phyloP scores from a whole-genome alignment of 2,329 filamentous ascomycete species.

The Exophiala bonariae region DNA sequence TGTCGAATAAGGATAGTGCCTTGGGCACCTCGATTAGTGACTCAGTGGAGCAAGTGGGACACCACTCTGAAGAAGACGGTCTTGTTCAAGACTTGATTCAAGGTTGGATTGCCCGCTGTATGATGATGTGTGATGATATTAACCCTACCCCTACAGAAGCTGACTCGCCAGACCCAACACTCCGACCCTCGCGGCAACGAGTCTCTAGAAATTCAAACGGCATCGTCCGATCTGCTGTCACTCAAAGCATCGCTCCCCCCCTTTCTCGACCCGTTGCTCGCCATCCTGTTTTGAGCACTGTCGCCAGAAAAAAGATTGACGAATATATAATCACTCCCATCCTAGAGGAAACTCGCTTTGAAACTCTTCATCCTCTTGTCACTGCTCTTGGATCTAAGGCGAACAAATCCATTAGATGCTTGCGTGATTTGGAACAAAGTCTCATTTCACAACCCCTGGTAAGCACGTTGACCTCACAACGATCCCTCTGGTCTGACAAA shows the following conservation, averaged over 20 bases:
- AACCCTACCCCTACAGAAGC: slow-evolving; percentile 25
- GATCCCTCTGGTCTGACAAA: slow-evolving; percentile 67
- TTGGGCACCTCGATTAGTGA: slow-evolving; percentile 22
- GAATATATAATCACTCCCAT: slow-evolving; percentile 78
- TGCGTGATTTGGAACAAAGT: slow-evolving; percentile 92
- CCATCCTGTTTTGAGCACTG: slow-evolving; percentile 64
- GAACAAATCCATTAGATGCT: slow-evolving; percentile 81
- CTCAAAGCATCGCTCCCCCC: slow-evolving; percentile 56
- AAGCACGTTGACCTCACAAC: slow-evolving; percentile 59
- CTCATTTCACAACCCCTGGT: slow-evolving; percentile 88
- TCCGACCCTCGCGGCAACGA: slow-evolving; percentile 14
- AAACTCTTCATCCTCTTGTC: slow-evolving; percentile 78
- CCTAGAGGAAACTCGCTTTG: slow-evolving; percentile 68
- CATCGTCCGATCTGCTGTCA: slow-evolving; percentile 52
- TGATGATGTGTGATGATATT: slow-evolving; percentile 28
- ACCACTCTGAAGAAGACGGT: slow-evolving; percentile 29
- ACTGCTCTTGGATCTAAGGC: slow-evolving; percentile 68
- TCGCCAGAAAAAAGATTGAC: slow-evolving; percentile 75
- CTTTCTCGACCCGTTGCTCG: slow-evolving; percentile 46
- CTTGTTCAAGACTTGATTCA: slow-evolving; percentile 26
- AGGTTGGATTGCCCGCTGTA: slow-evolving; percentile 30
- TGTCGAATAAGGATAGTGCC: slow-evolving; percentile 30
- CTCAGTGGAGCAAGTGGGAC: slow-evolving; percentile 28
- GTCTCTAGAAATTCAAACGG: slow-evolving; percentile 10
- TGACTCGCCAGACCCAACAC: slow-evolving; percentile 24